Conservation (phyloP, 2,329 filamentous ascomycete genomes). For the Sclerotinia minor region DNA sequence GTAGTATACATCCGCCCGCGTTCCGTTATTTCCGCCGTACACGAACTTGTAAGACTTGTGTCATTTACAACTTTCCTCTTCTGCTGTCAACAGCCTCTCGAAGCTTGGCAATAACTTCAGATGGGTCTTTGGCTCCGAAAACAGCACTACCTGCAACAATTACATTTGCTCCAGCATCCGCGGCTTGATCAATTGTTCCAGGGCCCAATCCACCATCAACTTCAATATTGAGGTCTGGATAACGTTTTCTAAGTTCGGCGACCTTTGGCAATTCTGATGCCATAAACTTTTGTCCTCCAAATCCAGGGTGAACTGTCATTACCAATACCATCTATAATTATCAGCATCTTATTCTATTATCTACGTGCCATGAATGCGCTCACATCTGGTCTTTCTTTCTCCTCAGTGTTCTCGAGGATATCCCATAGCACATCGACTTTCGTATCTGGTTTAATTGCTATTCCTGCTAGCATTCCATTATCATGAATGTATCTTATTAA, state of each 20-base stretch:
- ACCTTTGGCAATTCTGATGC: conserved; percentile 94
- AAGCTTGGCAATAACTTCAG: conserved; percentile 80
- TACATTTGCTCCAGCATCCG: conserved; percentile 93
- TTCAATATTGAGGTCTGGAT: conserved; percentile 93
- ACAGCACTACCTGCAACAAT: conserved; percentile 97
- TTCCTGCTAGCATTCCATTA: conserved; percentile 82
- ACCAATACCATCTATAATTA: conserved; percentile 83
- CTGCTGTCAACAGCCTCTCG: conserved; percentile 74
- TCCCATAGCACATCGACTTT: conserved; percentile 90
- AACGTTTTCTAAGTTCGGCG: conserved; percentile 74
- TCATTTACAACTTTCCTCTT: conserved; percentile 34
- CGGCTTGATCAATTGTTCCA: conserved; percentile 88
- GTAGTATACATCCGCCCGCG: neutral
- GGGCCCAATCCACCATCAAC: conserved; percentile 91
- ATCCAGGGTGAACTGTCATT: conserved; percentile 97
- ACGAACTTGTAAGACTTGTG: neutral
- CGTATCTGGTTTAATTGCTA: conserved; percentile 93
- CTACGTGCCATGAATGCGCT: conserved; percentile 44
- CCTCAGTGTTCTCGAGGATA: conserved; percentile 71
- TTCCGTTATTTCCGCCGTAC: conserved; percentile 6
- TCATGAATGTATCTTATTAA: conserved; percentile 90
- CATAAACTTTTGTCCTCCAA: conserved; percentile 99
- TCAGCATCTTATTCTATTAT: conserved; percentile 25
- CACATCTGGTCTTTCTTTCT: conserved; percentile 84
- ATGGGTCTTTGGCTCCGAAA: conserved; percentile 86